Evolutionary conservation across 164 flowering plant species (phyloP).

Genomic region (Umbellularia californica): DNA sequence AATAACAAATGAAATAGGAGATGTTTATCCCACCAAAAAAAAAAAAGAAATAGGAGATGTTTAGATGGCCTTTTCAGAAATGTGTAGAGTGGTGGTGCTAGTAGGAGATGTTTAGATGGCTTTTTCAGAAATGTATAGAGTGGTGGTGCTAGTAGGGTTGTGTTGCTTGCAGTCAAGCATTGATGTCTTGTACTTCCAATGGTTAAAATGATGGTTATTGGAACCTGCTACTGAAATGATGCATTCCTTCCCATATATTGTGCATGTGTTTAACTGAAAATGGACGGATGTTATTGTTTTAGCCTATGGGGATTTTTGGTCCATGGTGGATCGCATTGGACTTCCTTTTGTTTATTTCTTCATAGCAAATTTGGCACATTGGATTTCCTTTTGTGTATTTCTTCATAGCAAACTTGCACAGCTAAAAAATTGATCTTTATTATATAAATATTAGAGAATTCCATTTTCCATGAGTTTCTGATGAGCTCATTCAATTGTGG

Average conservation of each 20-base stretch:
- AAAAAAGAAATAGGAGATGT: no score
- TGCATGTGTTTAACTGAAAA: background rate
- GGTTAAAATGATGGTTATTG: no score
- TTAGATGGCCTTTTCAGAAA: no score
- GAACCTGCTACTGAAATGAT: background rate
- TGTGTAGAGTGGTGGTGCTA: no score
- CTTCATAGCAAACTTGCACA: background rate
- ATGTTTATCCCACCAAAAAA: no score
- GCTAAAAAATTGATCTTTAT: background rate
- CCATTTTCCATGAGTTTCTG: background rate
- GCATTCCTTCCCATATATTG: background rate
- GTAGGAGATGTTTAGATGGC: no score
- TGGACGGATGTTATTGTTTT: background rate
- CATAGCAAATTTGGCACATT: background rate
- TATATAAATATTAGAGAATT: background rate
- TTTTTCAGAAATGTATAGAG: no score
- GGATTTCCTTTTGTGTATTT: background rate
- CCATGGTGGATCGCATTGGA: background rate
- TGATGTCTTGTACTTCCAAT: no score
- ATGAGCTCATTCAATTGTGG: background rate
- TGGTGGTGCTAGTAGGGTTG: no score
- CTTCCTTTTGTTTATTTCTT: background rate
- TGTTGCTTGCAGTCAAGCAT: no score
- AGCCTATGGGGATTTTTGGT: background rate
- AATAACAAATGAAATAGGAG: no score